These are phyloP conservation scores for Toxicodendron radicans DNA, from an alignment of 345 rosid genomes.

Conservation along the genomic window DNA sequence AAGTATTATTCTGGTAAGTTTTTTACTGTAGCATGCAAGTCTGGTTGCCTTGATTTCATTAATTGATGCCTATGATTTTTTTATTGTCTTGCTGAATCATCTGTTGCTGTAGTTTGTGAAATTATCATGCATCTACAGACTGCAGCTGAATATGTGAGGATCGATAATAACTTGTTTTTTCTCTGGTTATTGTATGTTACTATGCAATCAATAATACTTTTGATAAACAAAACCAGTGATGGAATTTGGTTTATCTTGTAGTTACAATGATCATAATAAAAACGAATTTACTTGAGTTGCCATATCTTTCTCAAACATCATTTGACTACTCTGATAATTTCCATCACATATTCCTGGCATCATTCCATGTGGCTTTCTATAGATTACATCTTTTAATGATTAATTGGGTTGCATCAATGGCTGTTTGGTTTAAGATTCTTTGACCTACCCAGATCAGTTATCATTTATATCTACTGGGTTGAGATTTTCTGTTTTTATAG, in stretches of 20 bases:
- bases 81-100: background rate
- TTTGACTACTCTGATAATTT: background rate
- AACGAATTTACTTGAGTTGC: background rate
- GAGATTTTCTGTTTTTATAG: background rate
- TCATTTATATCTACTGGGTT: background rate
- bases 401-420: background rate
- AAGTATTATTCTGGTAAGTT: conserved; percentile 69
- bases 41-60: background rate
- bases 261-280: background rate
- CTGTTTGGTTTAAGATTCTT: background rate
- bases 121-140: background rate
- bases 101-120: background rate
- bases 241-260: background rate
- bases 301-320: background rate
- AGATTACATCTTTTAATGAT: background rate
- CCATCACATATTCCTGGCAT: background rate
- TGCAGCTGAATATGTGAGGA: background rate
- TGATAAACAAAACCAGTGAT: background rate
- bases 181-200: background rate
- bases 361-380: background rate
- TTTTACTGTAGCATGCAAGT: background rate
- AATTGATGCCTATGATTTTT: background rate
- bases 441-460: background rate
- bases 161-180: background rate
- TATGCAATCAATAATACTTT: background rate